Percentiles rank a stretch among this genome's conserved stretches.
These are phyloP conservation scores for Echium plantagineum DNA, from an alignment of 257 asterid species.

Conservation along the genomic window DNA sequence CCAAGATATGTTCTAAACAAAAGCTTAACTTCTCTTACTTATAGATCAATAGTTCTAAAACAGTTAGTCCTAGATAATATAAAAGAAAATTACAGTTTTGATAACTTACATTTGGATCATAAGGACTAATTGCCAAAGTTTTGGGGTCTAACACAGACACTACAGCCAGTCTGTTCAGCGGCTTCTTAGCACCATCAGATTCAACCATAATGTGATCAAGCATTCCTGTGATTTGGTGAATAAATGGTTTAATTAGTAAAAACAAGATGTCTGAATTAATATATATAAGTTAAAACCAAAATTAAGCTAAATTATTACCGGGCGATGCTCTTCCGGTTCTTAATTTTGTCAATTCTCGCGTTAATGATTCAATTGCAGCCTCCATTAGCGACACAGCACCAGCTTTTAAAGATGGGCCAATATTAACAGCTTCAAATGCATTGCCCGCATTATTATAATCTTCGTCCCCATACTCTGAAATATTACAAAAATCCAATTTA, in stretches of 20 bases:
- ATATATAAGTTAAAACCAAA: background rate
- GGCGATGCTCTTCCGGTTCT: constrained; percentile 88
- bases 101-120: constrained; percentile 59
- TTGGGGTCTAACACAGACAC: constrained; percentile 83
- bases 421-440: constrained; percentile 16
- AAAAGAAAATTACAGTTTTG: background rate
- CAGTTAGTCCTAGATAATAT: background rate
- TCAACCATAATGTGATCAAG: constrained; percentile 93
- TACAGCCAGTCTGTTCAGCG: constrained; percentile 77
- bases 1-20: background rate
- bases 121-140: constrained; percentile 77
- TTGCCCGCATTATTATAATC: constrained; percentile 30
- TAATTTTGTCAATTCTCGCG: constrained; percentile 76
- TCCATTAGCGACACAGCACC: constrained; percentile 63
- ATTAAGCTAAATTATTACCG: constrained; percentile 28
- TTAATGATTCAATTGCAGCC: constrained; percentile 67
- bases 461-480: constrained; percentile 27
- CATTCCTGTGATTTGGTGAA: constrained; percentile 48
- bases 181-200: constrained; percentile 55
- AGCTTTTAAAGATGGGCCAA: constrained; percentile 42
- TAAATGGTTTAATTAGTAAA: background rate
- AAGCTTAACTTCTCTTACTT: background rate
- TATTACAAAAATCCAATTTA: background rate
- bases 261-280: background rate
- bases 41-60: background rate